These are phyloP conservation scores for Chytriomyces sp. DNA, from an alignment of 192 early-diverging fungal genomes.

Conservation along the genomic window DNA sequence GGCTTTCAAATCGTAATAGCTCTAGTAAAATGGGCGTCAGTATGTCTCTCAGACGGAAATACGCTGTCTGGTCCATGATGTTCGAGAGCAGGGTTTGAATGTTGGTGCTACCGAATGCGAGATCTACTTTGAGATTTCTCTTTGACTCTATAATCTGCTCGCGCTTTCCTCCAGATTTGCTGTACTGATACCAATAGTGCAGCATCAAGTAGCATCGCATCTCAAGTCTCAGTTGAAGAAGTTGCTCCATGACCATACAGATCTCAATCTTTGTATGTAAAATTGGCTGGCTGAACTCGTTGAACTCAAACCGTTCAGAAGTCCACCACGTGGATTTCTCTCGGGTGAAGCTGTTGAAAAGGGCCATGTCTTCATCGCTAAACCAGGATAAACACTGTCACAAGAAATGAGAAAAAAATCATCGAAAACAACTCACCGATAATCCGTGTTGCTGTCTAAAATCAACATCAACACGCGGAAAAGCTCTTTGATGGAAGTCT, in stretches of 20 bases:
- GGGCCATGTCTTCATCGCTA: conserved; percentile 9
- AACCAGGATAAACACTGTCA: too few species aligned
- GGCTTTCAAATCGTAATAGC: conserved; percentile 31
- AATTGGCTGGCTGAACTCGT: conserved; percentile 26
- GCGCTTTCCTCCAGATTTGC: conserved; percentile 14
- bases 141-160: too few species aligned
- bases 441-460: conserved; percentile 29
- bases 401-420: too few species aligned
- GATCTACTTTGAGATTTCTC: background rate
- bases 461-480: conserved; percentile 22
- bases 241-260: conserved; percentile 31
- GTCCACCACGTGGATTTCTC: conserved; percentile 13
- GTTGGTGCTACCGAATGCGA: conserved; percentile 9
- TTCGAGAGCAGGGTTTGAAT: conserved; percentile 11
- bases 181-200: conserved; percentile 27
- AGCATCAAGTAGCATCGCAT: conserved; percentile 26
- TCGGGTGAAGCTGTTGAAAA: background rate
- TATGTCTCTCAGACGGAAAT: conserved; percentile 30
- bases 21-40: conserved; percentile 37
- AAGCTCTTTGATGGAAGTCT: conserved; percentile 6
- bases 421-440: conserved; percentile 6
- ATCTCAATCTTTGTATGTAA: conserved; percentile 37
- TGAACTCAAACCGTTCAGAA: conserved; percentile 26
- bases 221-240: conserved; percentile 27
- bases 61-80: conserved; percentile 27